Evolutionary conservation across 2,329 filamentous ascomycete species (phyloP), one percentile per base, ranked within the genome.

Genomic region (Coleophoma cylindrospora): DNA sequence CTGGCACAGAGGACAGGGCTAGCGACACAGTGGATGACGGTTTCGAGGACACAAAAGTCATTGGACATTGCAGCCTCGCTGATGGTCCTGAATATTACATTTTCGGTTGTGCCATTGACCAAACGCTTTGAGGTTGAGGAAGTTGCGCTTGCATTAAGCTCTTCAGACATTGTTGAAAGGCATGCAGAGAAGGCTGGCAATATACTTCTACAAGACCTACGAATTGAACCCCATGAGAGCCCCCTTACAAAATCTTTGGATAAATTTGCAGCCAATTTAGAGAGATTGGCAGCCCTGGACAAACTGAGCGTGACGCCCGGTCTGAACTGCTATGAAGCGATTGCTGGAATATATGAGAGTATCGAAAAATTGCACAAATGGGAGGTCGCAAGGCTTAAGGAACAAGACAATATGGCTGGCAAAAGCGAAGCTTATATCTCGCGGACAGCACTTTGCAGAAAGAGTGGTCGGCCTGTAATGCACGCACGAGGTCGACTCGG

Each of bases 261-360:
- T 52, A 72, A 73, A 12, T 94, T 94, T 61, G 80, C 86, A 0
- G 73, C 73, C 33, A 91, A 91, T 62, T 73, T 95, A 34, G 82
- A 87, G 60, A 77, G 80, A 34, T 70, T 94, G 34, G 83, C 87
- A 3, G 75, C 69, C 5, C 68, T 91, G 49, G 89, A 94, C 64
- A 84, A 82, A 58, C 74, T 92, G 47, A 90, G 87, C 65, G 76
- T 81, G 19, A 73, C 78, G 32, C 83, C 82, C 1, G 79, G 79
- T 5, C 74, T 92, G 8, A 89, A 89, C 59, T 88, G 88, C 64
- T 87, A 89, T 63, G 86, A 90, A 63, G 89, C 89, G 0, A 74
- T 92, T 41, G 82, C 81, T 4, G 87, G 87, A 3, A 74, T 95
- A 6, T 89, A 86, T 64, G 78, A 78, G 50, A 88, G 86, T 61